Base-by-base conservation (phyloP, 176 grass and related monocot species). In the Phyllostachys edulis region DNA sequence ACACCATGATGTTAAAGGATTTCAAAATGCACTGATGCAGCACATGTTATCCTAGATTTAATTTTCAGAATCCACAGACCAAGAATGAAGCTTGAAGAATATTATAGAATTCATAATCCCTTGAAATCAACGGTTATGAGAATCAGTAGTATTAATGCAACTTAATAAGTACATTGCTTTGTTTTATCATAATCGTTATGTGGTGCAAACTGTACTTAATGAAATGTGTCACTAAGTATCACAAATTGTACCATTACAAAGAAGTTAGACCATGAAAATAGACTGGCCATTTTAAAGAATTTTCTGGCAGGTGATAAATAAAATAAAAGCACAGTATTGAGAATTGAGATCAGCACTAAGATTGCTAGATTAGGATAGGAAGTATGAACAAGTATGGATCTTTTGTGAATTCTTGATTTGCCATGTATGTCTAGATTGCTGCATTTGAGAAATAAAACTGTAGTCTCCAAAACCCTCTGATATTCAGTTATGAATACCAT, bases 21-120 rank as follows among this genome's bases (percentile, higher is more conserved):
- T 75, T 23, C 7, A 88, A 86, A 73, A 38, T 44, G 46, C 6
- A 40, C 11, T 18, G 2, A 49, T 34, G 51, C 20, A 34, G 44
- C 14, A 5, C 24, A 69, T 69, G 52, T 1, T 13, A 49, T 60
- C 18, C 39, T 45, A 69, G 26, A 70, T 54, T 45, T 71, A 71
- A 21, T 51, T 64, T 20, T 40, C 18, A 82, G 51, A 82, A 73
- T 57, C 56, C 2, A 77, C 6, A 45, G 39, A 11, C 18, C 20
- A 45, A 57, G 37, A 11, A 70, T 5, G 27, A 79, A 73, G 50
- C 42, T n/a, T 77, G 32, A 83, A 73, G 37, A 78, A 78, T 72
- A 83, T 77, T 3, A 27, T 66, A 27, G 24, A 38, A 63, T 14
- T 49, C 9, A 10, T 23, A 63, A 39, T 23, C 72, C 39, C 24